Base-by-base conservation (phyloP, 306 rosid species). In the Comarum palustre region DNA sequence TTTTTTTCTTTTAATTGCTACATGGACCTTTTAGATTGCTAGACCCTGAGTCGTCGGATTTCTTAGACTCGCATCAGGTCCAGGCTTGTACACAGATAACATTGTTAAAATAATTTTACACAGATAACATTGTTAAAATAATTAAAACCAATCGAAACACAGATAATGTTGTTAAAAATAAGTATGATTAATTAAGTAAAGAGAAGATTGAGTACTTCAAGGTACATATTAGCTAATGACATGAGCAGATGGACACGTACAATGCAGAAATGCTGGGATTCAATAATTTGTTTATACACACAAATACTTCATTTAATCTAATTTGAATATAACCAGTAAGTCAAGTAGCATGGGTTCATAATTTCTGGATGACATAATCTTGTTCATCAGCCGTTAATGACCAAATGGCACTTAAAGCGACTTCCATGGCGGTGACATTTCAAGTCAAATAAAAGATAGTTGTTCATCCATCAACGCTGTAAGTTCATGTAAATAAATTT, bases 331-430 rank as follows among this genome's bases (percentile, higher is more conserved):
- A 25, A 13, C 20, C 8, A 60, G 20, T 17, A 41, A 60, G 66
- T 60, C 66, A 60, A 60, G 1, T 15, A 60, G n/a, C 42, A 60
- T 29, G 66, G 14, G 34, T 60, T 32, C 42, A 31, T 60, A 2
- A 31, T 16, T 60, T 31, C 42, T 60, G 12, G 20, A 60, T 60
- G 24, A 15, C 66, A 31, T 60, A 32, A 60, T 31, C 22, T 15
- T 60, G 66, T 60, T 60, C 66, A 32, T 60, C 66, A 60, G 66
- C 42, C 2, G 64, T 0, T 5, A 58, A 58, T 58, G 38, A 58
- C 38, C 64, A 58, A 58, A 29, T 58, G 64, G 8, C 38, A 27
- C 60, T 20, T 9, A 14, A 58, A 58, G 19, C 36, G 36, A 58
- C 10, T 22, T 27, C 19, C 34, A 57, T 13, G 34, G 31, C 13